These are phyloP conservation scores for Claviceps sp. DNA, from an alignment of 2,329 filamentous ascomycete species.

Conservation along the genomic window DNA sequence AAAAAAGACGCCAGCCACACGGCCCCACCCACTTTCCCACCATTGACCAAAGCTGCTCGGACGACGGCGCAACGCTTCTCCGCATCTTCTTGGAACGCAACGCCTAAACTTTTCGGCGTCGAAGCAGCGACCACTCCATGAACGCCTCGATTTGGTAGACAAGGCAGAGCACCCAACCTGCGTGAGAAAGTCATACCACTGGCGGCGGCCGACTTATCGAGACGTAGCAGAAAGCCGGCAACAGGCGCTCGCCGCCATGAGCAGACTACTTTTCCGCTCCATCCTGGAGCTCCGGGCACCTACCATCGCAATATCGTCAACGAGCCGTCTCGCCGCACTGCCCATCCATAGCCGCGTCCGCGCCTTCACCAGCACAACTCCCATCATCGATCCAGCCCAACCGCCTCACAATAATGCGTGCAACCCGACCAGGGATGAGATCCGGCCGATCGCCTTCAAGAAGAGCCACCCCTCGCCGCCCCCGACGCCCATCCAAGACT, in stretches of 20 bases:
- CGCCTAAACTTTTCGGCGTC: constrained; percentile 7
- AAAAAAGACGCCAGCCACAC: background rate
- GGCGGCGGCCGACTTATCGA: no score
- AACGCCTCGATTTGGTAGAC: background rate
- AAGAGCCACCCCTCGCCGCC: constrained; percentile 24
- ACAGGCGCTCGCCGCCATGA: constrained; percentile 25
- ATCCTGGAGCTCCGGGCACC: constrained; percentile 41
- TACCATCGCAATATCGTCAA: constrained; percentile 11
- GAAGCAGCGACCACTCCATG: background rate
- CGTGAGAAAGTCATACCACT: background rate
- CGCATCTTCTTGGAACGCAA: constrained; percentile 8
- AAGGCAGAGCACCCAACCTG: background rate
- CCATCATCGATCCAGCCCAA: constrained; percentile 30
- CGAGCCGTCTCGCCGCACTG: constrained; percentile 7
- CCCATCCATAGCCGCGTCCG: constrained; percentile 19
- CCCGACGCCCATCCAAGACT: constrained; percentile 33
- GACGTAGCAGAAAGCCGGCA: no score
- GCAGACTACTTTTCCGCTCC: constrained; percentile 49
- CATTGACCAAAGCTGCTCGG: constrained; percentile 12
- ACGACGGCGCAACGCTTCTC: constrained; percentile 22
- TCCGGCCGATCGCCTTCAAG: constrained; percentile 25
- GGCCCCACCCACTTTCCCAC: background rate
- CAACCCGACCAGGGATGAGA: constrained; percentile 20
- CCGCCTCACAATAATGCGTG: constrained; percentile 23
- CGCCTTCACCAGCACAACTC: constrained; percentile 35